These are phyloP conservation scores for Balansia obtecta DNA, from an alignment of 2,329 filamentous ascomycete species.

Conservation along the genomic window DNA sequence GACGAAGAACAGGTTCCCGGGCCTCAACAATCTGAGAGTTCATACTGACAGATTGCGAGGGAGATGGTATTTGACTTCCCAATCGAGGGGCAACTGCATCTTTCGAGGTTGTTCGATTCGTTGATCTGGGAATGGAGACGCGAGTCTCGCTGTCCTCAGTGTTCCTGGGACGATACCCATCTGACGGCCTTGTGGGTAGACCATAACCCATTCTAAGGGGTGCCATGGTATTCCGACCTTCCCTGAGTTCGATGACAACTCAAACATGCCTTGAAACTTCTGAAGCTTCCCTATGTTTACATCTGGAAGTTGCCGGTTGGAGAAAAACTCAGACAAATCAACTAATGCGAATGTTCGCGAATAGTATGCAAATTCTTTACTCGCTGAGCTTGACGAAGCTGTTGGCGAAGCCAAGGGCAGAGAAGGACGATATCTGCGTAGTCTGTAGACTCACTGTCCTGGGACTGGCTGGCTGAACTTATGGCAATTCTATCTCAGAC, in stretches of 20 bases:
- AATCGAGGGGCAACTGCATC: slow-evolving; percentile 10
- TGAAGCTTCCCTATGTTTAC: neutral
- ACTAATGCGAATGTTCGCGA: too few species aligned
- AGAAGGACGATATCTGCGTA: too few species aligned
- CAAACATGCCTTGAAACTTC: slow-evolving; percentile 10
- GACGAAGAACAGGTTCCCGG: slow-evolving; percentile 15
- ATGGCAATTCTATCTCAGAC: too few species aligned
- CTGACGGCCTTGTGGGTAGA: slow-evolving; percentile 26
- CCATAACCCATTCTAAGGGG: slow-evolving; percentile 28
- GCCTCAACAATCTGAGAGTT: slow-evolving; percentile 12
- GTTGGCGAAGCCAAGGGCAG: too few species aligned
- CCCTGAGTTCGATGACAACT: slow-evolving; percentile 7
- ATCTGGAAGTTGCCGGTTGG: neutral
- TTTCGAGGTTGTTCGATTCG: slow-evolving; percentile 12
- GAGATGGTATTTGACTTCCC: slow-evolving; percentile 9
- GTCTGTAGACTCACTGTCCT: too few species aligned
- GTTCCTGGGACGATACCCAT: slow-evolving; percentile 20
- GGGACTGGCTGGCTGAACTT: too few species aligned
- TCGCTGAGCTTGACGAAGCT: too few species aligned
- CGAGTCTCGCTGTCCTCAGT: slow-evolving; percentile 12
- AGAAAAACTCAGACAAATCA: neutral
- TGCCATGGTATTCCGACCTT: slow-evolving; percentile 28
- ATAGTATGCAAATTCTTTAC: too few species aligned
- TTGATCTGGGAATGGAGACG: slow-evolving; percentile 13
- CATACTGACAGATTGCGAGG: slow-evolving; percentile 11